Conservation (phyloP, 164 flowering plant species). For the Aristolochia californica region DNA sequence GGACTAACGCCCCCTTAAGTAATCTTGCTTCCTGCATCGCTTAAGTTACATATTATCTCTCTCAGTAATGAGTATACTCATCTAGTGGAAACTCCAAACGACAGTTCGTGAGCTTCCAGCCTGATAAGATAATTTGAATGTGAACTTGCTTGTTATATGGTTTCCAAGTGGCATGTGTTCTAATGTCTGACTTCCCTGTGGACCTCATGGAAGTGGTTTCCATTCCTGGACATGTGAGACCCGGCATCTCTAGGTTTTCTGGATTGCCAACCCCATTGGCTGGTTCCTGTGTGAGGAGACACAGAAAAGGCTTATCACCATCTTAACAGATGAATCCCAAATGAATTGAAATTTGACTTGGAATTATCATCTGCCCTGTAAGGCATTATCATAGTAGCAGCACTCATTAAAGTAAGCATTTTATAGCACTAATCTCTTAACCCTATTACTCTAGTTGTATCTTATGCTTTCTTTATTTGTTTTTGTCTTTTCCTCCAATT, state of each 20-base stretch:
- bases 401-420: neutral
- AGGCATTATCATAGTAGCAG: conserved; percentile 20
- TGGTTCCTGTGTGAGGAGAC: conserved; percentile 67
- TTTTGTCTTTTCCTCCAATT: neutral
- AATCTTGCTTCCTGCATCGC: too few species aligned
- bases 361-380: conserved; percentile 58
- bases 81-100: too few species aligned
- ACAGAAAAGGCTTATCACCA: conserved; percentile 70
- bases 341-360: conserved; percentile 70
- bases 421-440: neutral
- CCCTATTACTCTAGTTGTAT: neutral
- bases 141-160: conserved; percentile 6
- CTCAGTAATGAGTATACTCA: too few species aligned
- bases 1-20: too few species aligned
- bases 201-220: conserved; percentile 72
- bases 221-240: neutral
- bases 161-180: conserved; percentile 76
- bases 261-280: conserved; percentile 69
- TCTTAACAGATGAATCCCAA: conserved; percentile 66
- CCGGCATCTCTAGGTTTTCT: conserved; percentile 34
- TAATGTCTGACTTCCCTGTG: conserved; percentile 95
- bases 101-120: too few species aligned
- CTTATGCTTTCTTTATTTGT: neutral
- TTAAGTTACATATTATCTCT: too few species aligned
- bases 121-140: neutral